A percentile compares a stretch with the other conserved stretches of the same genome.
Conservation (phyloP, 257 asterid genomes). For the Solanum tarapatanum region DNA sequence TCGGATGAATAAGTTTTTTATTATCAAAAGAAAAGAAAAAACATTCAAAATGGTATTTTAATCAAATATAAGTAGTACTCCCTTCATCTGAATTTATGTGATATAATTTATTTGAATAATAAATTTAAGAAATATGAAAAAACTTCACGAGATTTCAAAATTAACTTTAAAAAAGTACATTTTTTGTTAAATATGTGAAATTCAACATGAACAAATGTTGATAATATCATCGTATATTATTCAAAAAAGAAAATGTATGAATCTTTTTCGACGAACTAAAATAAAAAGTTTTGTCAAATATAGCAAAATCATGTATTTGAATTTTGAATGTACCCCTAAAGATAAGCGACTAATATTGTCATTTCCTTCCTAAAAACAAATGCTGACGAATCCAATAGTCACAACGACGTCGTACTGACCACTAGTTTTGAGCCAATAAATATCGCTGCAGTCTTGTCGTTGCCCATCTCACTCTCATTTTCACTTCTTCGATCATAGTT, state of each 20-base stretch:
- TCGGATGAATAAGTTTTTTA: too few species aligned
- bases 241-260: not conserved
- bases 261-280: not conserved
- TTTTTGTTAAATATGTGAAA: too few species aligned
- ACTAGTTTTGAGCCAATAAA: not conserved
- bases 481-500: not conserved
- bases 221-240: too few species aligned
- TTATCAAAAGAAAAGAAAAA: too few species aligned
- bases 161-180: rapidly evolving
- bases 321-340: not conserved
- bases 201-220: rapidly evolving
- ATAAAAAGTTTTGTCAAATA: not conserved
- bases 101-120: too few species aligned
- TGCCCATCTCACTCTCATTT: not conserved
- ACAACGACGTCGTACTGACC: not conserved
- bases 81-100: too few species aligned
- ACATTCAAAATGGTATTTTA: not conserved
- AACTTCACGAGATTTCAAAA: too few species aligned
- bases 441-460: not conserved
- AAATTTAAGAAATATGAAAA: too few species aligned
- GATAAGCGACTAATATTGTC: not conserved
- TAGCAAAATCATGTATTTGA: too few species aligned
- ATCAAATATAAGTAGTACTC: not conserved
- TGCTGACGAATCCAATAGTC: not conserved
- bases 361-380: not conserved